Base-by-base conservation (phyloP, 345 rosid species). In the Populus ilicifolia region DNA sequence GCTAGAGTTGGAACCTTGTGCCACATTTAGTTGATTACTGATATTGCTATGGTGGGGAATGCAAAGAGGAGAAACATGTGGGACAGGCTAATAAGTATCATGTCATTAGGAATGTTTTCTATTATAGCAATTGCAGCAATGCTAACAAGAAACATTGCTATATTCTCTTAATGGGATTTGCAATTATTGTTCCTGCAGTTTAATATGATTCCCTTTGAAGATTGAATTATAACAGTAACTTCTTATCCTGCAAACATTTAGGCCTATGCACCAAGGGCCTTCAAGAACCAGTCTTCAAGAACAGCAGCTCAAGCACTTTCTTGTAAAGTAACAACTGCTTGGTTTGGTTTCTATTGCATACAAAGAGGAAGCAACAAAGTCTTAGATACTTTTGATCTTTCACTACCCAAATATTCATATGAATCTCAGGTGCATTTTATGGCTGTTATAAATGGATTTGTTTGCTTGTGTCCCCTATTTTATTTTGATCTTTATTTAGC, bases 241-340 rank as follows among this genome's bases (percentile, higher is more conserved):
- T 36, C 56, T 63, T 69, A 17, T 71, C 52, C 80, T 74, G 68
- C 76, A 71, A 75, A 69, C 79, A 25, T 80, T 79, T 81, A 94
- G 98, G 97, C 95, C 68, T 90, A 93, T 86, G 78, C 82, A 38
- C 77, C 86, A 56, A 81, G 85, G 78, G 72, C 70, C 75, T 77
- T 87, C 77, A 83, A 78, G 80, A 83, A 81, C 27, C 89, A 81
- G 46, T 73, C 77, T 46, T 71, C 82, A 18, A 83, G 82, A 87
- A 91, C 98, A 75, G 89, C 93, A 81, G 97, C 97, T 62, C 95
- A 87, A 85, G 91, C 90, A 76, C 80, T 85, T 74, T 48, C 76
- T 72, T 94, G 98, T 84, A 89, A 78, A 75, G 95, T 94, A 50
- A 90, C 91, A 65, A 93, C 98, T 44, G 88, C 90, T 23, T 93